Evolutionary conservation across 2,329 filamentous ascomycete genomes (phyloP).

Genomic region (Botryosphaeria dothidea): DNA sequence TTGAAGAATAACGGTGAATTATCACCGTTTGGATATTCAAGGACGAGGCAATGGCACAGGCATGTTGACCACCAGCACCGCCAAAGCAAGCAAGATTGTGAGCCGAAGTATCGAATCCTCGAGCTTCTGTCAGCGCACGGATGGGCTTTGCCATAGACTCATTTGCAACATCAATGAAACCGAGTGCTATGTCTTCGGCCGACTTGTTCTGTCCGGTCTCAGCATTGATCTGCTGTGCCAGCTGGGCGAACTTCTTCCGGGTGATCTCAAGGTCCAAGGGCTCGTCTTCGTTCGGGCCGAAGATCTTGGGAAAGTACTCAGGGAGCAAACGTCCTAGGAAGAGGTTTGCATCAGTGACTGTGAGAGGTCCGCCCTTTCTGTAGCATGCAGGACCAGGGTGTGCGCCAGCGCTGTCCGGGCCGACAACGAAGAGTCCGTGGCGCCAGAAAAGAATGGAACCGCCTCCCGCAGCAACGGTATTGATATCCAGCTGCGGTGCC

Average conservation of each 20-base stretch:
- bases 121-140: slow-evolving; percentile 29
- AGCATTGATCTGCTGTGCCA: slow-evolving; percentile 25
- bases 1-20: slow-evolving; percentile 48
- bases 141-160: slow-evolving; percentile 33
- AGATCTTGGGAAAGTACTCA: slow-evolving; percentile 35
- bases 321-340: slow-evolving; percentile 33
- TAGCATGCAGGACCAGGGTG: slow-evolving; percentile 38
- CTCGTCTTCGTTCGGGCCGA: slow-evolving; percentile 33
- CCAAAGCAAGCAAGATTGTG: slow-evolving; percentile 32
- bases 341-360: slow-evolving; percentile 37
- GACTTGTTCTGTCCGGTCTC: slow-evolving; percentile 26
- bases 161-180: slow-evolving; percentile 30
- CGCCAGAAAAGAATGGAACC: slow-evolving; percentile 82
- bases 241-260: slow-evolving; percentile 41
- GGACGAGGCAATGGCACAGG: slow-evolving; percentile 44
- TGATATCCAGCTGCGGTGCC: slow-evolving; percentile 33
- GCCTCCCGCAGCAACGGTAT: slow-evolving; percentile 55
- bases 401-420: slow-evolving; percentile 58
- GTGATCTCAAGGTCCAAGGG: slow-evolving; percentile 46
- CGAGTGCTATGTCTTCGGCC: slow-evolving; percentile 24
- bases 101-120: slow-evolving; percentile 25
- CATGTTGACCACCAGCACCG: slow-evolving; percentile 41
- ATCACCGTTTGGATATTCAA: slow-evolving; percentile 47
- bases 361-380: slow-evolving; percentile 36
- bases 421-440: slow-evolving; percentile 87